Conservation (phyloP, 2,329 filamentous ascomycete species). For the Fusarium sp. region DNA sequence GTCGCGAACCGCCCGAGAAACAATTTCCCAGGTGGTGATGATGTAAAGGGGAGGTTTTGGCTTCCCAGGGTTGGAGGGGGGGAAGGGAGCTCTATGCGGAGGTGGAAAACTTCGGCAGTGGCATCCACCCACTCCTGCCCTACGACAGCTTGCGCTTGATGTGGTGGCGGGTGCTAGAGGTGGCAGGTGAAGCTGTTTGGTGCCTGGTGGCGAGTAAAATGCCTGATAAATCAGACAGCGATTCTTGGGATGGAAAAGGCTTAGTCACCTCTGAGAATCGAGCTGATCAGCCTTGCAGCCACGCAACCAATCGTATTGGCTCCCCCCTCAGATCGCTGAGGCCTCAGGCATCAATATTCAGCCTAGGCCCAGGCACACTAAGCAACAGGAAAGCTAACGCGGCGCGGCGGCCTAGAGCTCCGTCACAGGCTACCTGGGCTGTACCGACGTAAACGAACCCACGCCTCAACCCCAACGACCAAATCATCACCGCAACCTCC, state of each 20-base stretch:
- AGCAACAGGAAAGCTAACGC: conserved; percentile 49
- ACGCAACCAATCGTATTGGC: neutral
- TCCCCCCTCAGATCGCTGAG: neutral
- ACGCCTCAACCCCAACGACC: conserved; percentile 36
- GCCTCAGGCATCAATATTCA: conserved; percentile 42
- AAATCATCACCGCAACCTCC: conserved; percentile 34
- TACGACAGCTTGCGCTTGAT: conserved; percentile 18
- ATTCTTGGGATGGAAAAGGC: neutral
- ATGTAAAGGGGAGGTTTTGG: conserved; percentile 37
- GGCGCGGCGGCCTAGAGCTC: conserved; percentile 59
- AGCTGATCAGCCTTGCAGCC: conserved; percentile 26
- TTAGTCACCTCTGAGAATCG: neutral
- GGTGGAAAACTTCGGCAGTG: conserved; percentile 39
- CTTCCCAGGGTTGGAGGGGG: conserved; percentile 23
- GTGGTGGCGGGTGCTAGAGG: conserved; percentile 25
- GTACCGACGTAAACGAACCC: conserved; percentile 39
- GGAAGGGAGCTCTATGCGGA: conserved; percentile 32
- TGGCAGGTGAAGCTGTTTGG: conserved; percentile 26
- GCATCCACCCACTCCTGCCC: conserved; percentile 28
- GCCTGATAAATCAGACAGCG: conserved; percentile 29
- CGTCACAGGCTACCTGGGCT: conserved; percentile 38
- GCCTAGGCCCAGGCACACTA: conserved; percentile 27
- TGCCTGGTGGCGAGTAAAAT: conserved; percentile 7
- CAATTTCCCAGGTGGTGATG: conserved; percentile 31
- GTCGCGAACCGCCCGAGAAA: neutral